Evolutionary conservation across 2,329 filamentous ascomycete genomes (phyloP).

Genomic region (Fusarium nisikadoi): DNA sequence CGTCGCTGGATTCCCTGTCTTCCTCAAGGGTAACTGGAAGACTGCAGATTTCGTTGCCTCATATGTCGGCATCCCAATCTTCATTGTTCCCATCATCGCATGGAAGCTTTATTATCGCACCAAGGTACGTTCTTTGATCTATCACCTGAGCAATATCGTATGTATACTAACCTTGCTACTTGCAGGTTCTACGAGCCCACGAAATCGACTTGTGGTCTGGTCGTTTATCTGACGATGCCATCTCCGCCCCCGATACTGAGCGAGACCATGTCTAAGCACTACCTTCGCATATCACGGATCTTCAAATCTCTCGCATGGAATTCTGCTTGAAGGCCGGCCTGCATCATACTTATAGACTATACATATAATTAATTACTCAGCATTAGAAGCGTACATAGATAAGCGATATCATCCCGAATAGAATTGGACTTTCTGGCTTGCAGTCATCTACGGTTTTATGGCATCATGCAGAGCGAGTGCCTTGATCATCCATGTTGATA

Average conservation of each 20-base stretch:
- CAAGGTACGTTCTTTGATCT: conserved; percentile 15
- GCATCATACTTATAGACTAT: neutral
- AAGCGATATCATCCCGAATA: neutral
- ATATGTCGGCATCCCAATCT: conserved; percentile 72
- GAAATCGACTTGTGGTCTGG: conserved; percentile 62
- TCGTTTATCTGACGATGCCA: conserved; percentile 19
- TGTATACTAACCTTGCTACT: neutral
- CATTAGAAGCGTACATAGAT: neutral
- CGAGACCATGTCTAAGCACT: neutral
- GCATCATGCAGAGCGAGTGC: rapidly evolving
- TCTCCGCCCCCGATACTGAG: conserved; percentile 1
- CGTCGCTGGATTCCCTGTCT: conserved; percentile 80
- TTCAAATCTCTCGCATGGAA: neutral
- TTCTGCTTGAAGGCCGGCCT: rapidly evolving
- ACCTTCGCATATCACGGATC: rapidly evolving
- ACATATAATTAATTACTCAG: neutral
- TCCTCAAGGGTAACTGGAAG: conserved; percentile 73
- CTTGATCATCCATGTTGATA: neutral
- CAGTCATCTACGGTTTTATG: rapidly evolving
- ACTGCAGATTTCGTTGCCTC: conserved; percentile 70
- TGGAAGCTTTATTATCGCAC: conserved; percentile 61
- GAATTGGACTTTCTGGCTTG: neutral
- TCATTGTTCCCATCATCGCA: conserved; percentile 67
- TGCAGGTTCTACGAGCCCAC: conserved; percentile 50
- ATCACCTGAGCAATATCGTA: no score